phyloP scores from a whole-genome alignment of 2,329 filamentous ascomycete species.

The Pseudonectria buxi region DNA sequence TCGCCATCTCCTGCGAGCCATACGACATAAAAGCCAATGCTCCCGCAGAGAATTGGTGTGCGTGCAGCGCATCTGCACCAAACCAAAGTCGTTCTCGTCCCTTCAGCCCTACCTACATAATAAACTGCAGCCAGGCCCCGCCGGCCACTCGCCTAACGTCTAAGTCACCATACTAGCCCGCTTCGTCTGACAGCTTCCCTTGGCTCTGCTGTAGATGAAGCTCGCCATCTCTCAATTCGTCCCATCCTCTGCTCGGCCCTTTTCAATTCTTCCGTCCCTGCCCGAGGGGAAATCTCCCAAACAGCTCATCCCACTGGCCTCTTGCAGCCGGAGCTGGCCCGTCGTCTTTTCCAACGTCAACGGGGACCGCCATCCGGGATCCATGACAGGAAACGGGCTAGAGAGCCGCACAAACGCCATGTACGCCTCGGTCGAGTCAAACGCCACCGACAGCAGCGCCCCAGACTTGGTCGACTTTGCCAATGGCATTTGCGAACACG shows the following conservation, averaged over 20 bases:
- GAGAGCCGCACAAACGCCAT: slow-evolving; percentile 2
- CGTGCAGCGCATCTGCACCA: slow-evolving; percentile 6
- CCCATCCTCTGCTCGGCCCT: not conserved
- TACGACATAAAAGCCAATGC: slow-evolving; percentile 19
- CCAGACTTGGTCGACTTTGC: slow-evolving; percentile 14
- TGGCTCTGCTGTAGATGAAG: no score
- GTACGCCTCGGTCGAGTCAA: slow-evolving; percentile 1
- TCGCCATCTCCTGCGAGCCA: slow-evolving; percentile 4
- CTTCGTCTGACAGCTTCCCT: not conserved
- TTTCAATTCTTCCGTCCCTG: no score
- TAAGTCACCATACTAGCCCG: no score
- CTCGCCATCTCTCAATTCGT: no score
- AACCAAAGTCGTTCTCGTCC: slow-evolving; percentile 5
- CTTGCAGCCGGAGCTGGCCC: no score
- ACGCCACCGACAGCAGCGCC: slow-evolving; percentile 1
- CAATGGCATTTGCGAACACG: slow-evolving; percentile 18
- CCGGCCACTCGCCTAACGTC: slow-evolving; percentile 1
- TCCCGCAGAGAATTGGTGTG: slow-evolving; percentile 10
- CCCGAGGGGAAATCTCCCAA: no score
- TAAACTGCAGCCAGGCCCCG: slow-evolving; percentile 4
- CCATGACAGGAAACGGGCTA: not conserved
- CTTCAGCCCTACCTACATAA: slow-evolving; percentile 19
- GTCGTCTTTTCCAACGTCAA: not conserved
- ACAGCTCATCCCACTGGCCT: no score
- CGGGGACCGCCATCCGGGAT: not conserved